A percentile compares a stretch with the other conserved stretches of the same genome.
Conservation (phyloP, 768 basidiomycete genomes). For the Boletus barrowsii region DNA sequence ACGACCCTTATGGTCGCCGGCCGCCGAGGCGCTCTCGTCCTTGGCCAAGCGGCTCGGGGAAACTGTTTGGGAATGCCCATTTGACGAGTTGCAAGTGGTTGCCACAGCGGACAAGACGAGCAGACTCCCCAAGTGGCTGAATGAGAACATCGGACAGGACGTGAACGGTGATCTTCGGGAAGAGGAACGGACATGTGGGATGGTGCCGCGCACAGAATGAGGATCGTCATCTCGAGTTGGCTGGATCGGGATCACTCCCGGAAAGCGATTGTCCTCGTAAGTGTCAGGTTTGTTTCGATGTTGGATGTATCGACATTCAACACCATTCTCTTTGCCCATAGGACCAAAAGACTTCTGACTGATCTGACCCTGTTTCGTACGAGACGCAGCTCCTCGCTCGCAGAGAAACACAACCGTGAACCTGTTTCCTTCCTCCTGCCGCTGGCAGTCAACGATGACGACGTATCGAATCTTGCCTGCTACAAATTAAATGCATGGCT, state of each 20-base stretch:
- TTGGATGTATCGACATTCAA: background rate
- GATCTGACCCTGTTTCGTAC: conserved; percentile 74
- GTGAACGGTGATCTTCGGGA: conserved; percentile 45
- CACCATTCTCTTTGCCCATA: conserved; percentile 6
- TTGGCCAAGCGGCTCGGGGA: conserved; percentile 60
- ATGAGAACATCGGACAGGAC: conserved; percentile 15
- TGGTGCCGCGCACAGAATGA: conserved; percentile 63
- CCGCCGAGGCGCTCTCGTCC: conserved; percentile 60
- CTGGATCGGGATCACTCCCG: conserved; percentile 30
- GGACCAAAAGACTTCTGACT: conserved; percentile 44
- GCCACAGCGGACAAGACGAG: conserved; percentile 7
- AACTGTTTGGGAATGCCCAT: conserved; percentile 68
- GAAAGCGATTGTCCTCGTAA: conserved; percentile 35
- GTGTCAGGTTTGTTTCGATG: background rate
- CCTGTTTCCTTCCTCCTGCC: conserved; percentile 80
- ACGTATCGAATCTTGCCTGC: conserved; percentile 46
- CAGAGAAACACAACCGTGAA: conserved; percentile 86
- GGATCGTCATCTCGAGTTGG: conserved; percentile 49
- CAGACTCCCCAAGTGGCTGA: conserved; percentile 27
- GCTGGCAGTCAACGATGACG: conserved; percentile 34
- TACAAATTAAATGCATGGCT: conserved; percentile 74
- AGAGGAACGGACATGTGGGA: conserved; percentile 77
- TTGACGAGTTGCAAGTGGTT: conserved; percentile 52
- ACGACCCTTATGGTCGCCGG: conserved; percentile 85
- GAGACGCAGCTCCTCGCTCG: conserved; percentile 78